Percentiles rank a stretch among this genome's conserved stretches.
Evolutionary conservation across 2,329 filamentous ascomycete genomes (phyloP).

Genomic region (Sporothrix mexicana): DNA sequence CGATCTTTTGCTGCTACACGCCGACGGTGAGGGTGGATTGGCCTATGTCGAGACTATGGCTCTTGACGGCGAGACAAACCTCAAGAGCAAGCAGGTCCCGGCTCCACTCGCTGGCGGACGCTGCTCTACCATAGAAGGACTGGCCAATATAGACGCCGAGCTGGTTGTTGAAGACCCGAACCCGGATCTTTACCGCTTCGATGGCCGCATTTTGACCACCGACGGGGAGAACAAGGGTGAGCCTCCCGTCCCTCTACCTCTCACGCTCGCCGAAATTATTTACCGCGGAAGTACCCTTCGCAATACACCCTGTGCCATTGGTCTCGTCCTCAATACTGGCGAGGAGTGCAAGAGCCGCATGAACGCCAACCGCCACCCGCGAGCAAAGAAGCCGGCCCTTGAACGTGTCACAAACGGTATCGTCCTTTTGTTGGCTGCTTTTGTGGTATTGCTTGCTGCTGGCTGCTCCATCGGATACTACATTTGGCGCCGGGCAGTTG

Average conservation of each 20-base stretch:
- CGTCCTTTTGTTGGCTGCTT: conserved; percentile 78
- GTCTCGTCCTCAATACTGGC: conserved; percentile 83
- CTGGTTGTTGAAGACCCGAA: conserved; percentile 80
- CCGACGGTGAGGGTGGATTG: conserved; percentile 75
- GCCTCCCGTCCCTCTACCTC: conserved; percentile 64
- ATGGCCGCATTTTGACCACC: conserved; percentile 68
- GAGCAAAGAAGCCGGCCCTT: conserved; percentile 75
- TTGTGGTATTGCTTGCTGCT: conserved; percentile 78
- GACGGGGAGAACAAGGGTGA: conserved; percentile 40
- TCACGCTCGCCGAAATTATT: conserved; percentile 81
- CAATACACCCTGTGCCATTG: conserved; percentile 76
- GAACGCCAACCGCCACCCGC: conserved; percentile 83
- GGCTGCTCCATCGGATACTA: conserved; percentile 84
- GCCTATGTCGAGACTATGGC: conserved; percentile 89
- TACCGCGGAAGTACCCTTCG: conserved; percentile 85
- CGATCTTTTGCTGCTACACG: conserved; percentile 79
- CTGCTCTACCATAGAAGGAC: conserved; percentile 60
- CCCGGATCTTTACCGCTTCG: conserved; percentile 76
- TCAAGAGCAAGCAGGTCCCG: conserved; percentile 76
- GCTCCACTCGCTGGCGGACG: conserved; percentile 58
- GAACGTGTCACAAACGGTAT: conserved; percentile 76
- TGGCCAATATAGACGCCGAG: conserved; percentile 62
- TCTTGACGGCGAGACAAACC: conserved; percentile 79
- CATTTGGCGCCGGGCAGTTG: conserved; percentile 72
- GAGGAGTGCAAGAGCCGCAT: conserved; percentile 86